Conservation (phyloP, 2,329 filamentous ascomycete genomes). For the Botrytis porri region DNA sequence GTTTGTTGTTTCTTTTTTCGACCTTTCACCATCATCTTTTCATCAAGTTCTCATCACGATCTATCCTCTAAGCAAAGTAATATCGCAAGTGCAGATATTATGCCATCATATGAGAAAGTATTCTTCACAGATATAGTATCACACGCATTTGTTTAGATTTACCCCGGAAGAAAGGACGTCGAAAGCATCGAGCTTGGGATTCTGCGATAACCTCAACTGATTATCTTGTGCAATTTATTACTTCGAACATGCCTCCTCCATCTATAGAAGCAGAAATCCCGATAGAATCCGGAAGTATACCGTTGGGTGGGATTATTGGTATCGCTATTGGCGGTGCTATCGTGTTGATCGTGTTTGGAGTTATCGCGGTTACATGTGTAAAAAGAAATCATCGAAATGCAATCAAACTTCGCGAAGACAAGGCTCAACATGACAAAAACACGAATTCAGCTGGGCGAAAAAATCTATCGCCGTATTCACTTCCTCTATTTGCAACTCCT, state of each 20-base stretch:
- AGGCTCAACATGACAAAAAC: neutral
- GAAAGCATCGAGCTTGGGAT: neutral
- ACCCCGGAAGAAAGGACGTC: neutral
- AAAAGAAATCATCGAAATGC: neutral
- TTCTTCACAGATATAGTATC: neutral
- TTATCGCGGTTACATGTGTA: neutral
- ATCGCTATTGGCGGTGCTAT: slow-evolving; percentile 7
- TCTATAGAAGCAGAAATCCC: slow-evolving; percentile 2
- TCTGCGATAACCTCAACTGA: neutral
- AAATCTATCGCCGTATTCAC: neutral
- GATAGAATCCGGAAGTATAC: neutral
- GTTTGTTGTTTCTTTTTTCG: slow-evolving; percentile 2
- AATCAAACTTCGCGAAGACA: neutral
- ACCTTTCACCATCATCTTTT: neutral
- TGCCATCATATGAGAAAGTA: neutral
- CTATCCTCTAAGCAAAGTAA: neutral
- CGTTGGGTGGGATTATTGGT: slow-evolving; percentile 7
- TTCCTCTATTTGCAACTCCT: slow-evolving; percentile 6
- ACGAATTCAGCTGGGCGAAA: neutral
- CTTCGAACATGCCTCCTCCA: slow-evolving; percentile 9
- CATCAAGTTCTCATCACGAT: neutral
- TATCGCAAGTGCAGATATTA: slow-evolving; percentile 11
- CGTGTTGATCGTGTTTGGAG: neutral
- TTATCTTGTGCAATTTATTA: neutral
- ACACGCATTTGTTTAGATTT: neutral